Evolutionary conservation across 2,329 filamentous ascomycete species (phyloP).

Genomic region (Scedosporium minutisporum): DNA sequence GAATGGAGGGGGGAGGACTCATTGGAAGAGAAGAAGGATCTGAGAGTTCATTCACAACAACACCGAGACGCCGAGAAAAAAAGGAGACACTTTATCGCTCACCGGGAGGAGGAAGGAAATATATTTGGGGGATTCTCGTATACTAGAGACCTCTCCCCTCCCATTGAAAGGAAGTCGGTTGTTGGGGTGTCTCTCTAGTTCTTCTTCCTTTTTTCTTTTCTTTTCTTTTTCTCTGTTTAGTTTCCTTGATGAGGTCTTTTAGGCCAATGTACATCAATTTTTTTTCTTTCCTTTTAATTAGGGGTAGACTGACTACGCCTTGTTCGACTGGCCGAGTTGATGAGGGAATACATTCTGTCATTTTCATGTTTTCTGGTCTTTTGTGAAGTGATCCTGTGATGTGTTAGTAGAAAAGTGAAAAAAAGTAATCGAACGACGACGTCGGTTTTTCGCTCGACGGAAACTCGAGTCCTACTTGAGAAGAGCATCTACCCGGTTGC

Average conservation of each 20-base stretch:
- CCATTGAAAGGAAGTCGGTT: neutral
- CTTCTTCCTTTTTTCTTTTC: neutral
- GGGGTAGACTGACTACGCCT: neutral
- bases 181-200: neutral
- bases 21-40: too few species aligned
- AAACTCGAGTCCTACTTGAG: neutral
- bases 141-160: neutral
- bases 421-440: neutral
- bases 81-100: too few species aligned
- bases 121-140: neutral
- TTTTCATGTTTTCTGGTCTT: neutral
- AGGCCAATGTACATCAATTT: conserved; percentile 1
- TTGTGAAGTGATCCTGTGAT: neutral
- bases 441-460: neutral
- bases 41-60: too few species aligned
- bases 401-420: too few species aligned
- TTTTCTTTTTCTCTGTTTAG: neutral
- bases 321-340: neutral
- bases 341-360: neutral
- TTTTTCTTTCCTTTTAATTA: neutral
- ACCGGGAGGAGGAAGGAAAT: neutral
- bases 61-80: neutral
- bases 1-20: too few species aligned
- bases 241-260: neutral
- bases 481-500: too few species aligned